Evolutionary conservation across 2,329 filamentous ascomycete species (phyloP).

Genomic region (Trichoderma simmonsii): DNA sequence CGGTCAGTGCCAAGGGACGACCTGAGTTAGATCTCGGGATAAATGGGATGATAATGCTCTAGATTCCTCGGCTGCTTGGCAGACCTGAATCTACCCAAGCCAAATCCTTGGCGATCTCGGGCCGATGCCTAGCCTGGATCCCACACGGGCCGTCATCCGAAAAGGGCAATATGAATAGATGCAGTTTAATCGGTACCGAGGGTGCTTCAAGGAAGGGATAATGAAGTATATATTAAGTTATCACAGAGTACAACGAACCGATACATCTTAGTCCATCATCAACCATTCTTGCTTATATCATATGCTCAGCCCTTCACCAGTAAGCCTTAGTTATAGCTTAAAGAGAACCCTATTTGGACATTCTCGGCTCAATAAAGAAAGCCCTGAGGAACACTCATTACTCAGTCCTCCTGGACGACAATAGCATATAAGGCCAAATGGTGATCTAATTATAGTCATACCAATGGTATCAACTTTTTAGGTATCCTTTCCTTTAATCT

Average conservation of each 20-base stretch:
- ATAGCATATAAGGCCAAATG: too few relatives aligned
- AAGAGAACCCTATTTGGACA: background rate
- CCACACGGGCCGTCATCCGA: background rate
- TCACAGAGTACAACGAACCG: background rate
- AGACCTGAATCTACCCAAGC: background rate
- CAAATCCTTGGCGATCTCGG: background rate
- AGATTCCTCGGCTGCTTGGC: background rate
- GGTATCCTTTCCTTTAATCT: too few relatives aligned
- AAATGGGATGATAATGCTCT: background rate
- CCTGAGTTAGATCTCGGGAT: background rate
- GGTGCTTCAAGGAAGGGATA: too few relatives aligned
- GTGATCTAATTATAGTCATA: too few relatives aligned
- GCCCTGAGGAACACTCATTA: background rate
- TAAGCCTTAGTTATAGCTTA: background rate
- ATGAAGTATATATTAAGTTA: background rate
- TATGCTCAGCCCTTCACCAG: background rate
- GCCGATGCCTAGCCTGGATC: background rate
- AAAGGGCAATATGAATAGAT: background rate
- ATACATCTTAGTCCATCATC: fast-evolving
- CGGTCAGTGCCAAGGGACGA: background rate
- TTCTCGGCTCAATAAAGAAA: background rate
- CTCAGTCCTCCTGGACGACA: too few relatives aligned
- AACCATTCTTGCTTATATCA: fast-evolving
- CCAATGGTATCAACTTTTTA: too few relatives aligned
- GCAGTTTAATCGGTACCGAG: background rate